Base-by-base conservation (phyloP, 805 yeast genomes). In the Maudiozyma saulgeensis region DNA sequence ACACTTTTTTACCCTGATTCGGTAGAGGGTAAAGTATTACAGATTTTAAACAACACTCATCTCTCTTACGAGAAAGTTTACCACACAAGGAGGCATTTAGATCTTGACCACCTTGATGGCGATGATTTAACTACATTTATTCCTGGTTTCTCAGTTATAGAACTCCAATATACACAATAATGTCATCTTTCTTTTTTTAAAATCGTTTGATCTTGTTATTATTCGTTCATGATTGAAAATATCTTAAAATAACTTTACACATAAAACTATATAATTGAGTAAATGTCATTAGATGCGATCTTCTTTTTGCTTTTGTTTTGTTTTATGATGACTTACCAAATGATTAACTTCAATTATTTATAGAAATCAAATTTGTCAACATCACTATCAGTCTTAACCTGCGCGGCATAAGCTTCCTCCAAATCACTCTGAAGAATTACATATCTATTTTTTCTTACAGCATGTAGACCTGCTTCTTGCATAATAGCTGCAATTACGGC, bases 391-490 rank as follows among this genome's bases (percentile, higher is more conserved):
- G 96, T 79, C 76, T 93, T 93, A 56, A 95, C 99, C 76, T 93
- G 99, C 39, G 96, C 73, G 49, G 95, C 85, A 72, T 93, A 93
- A 6, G 99, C 99, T 73, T 93, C 99, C 68, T 93, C 99, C 66
- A 93, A 75, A 72, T 93, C 99, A 64, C 84, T 82, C 72, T 93
- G 98, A 63, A 95, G 75, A 56, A 93, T 95, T 70, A 93, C 95
- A 68, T 95, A 93, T 72, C 99, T 80, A 70, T 93, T 93, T 74
- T 91, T 93, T 74, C 99, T 85, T 44, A 93, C 98, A 1, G 99
- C 99, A 59, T 99, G 81, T 58, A 93, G 78, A 57, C 99, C 99
- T 28, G 99, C 99, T 72, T 95, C 99, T 77, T 93, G 99, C 99
- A 93, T 93, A 58, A 93, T 91, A 16, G 99, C 99, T 15, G 99